Evolutionary conservation across 768 basidiomycete species (phyloP).

Genomic region (Tulasnella sp.): DNA sequence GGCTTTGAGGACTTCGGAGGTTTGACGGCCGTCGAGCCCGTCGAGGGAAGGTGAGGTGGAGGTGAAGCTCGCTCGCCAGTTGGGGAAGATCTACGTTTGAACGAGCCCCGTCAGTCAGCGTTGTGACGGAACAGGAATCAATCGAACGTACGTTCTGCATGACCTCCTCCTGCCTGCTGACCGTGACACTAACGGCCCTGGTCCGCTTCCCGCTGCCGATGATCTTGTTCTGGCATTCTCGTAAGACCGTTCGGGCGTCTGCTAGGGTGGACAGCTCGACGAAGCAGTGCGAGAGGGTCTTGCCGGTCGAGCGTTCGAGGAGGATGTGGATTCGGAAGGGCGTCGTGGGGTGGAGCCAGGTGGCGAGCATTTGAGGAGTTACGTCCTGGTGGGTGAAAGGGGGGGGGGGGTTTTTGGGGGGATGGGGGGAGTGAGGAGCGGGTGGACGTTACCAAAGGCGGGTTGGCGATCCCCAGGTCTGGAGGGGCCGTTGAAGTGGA

Average conservation of each 20-base stretch:
- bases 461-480: too few species aligned
- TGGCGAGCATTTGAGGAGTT: slow-evolving; percentile 65
- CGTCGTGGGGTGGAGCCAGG: slow-evolving; percentile 57
- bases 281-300: slow-evolving; percentile 81
- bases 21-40: slow-evolving; percentile 55
- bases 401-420: too few species aligned
- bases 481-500: too few species aligned
- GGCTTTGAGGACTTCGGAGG: slow-evolving; percentile 58
- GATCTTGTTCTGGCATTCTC: slow-evolving; percentile 50
- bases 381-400: slow-evolving; percentile 56
- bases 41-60: slow-evolving; percentile 64
- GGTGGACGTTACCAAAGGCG: too few species aligned
- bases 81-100: slow-evolving; percentile 64
- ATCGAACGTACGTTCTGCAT: slow-evolving; percentile 63
- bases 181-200: slow-evolving; percentile 77
- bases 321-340: slow-evolving; percentile 59
- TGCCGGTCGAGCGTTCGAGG: slow-evolving; percentile 67
- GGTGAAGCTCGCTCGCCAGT: slow-evolving; percentile 73
- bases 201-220: slow-evolving; percentile 75
- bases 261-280: slow-evolving; percentile 61
- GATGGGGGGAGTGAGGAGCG: too few species aligned
- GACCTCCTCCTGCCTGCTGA: slow-evolving; percentile 73
- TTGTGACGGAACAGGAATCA: not conserved
- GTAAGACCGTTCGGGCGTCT: slow-evolving; percentile 39
- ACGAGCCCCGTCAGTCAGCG: not conserved